Evolutionary conservation across 2,329 filamentous ascomycete genomes (phyloP).

Genomic region (Aotearoamyces nothofagi): DNA sequence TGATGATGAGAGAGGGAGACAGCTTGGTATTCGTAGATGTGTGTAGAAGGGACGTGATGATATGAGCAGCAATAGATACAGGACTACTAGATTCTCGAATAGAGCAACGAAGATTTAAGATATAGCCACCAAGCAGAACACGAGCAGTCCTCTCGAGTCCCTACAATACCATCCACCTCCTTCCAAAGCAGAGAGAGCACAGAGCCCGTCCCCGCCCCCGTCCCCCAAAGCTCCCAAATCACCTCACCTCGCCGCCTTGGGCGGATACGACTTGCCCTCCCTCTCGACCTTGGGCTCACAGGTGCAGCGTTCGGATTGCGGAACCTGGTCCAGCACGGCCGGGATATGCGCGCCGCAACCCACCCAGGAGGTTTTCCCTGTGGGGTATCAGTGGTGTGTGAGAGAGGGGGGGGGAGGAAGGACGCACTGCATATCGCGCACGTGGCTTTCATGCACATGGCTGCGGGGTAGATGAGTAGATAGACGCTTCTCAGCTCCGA

Average conservation of each 20-base stretch:
- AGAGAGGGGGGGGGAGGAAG: too few species aligned
- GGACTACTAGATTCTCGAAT: too few species aligned
- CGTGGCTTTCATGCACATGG: conserved; percentile 7
- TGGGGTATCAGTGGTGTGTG: not conserved
- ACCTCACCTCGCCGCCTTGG: conserved; percentile 27
- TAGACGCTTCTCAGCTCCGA: not conserved
- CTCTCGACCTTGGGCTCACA: conserved; percentile 34
- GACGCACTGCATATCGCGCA: conserved; percentile 1
- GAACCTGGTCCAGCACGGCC: conserved; percentile 34
- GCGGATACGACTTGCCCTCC: conserved; percentile 35
- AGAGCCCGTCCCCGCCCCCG: too few species aligned
- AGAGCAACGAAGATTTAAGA: too few species aligned
- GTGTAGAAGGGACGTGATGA: too few species aligned
- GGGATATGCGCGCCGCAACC: conserved; percentile 35
- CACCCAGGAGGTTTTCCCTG: conserved; percentile 35
- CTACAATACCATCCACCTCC: too few species aligned
- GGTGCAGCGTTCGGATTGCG: conserved; percentile 33
- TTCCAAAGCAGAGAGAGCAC: too few species aligned
- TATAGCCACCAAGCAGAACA: too few species aligned
- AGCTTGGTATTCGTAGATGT: too few species aligned
- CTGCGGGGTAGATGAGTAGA: not conserved
- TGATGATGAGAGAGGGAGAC: conserved; percentile 8
- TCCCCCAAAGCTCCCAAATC: too few species aligned
- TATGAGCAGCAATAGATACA: too few species aligned
- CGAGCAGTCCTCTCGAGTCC: too few species aligned